Base-by-base conservation (phyloP, 305 asterid genomes). In the Withania somnifera region DNA sequence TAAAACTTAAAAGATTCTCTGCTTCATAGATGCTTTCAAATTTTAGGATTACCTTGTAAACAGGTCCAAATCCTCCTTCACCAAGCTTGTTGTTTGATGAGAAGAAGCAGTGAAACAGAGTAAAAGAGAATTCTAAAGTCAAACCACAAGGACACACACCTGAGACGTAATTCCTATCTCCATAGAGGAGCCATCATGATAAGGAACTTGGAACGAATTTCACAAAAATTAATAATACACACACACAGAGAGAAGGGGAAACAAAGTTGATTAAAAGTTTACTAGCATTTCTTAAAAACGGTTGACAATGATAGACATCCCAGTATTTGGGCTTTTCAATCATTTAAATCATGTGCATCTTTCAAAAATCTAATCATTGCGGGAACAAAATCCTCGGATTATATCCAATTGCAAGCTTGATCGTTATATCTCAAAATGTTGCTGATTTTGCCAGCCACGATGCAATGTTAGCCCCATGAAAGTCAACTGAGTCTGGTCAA, bases 401-500 rank as follows among this genome's bases (percentile, higher is more conserved):
- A 83, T 64, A 87, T 81, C 77, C 52, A 69, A 22, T 88, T 67
- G 84, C 83, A 82, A 86, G 84, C 82, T 85, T 83, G 89, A 56
- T 78, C 83, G 0, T 81, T 82, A 17, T 81, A 86, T 58, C 80
- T 83, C 88, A 90, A 83, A 47, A 85, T 77, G 85, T 67, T 87
- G 83, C 64, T 85, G 22, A 92, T 83, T 79, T 85, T 88, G 81
- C 88, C 90, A 66, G 93, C 88, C 22, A 86, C 87, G 61, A 22
- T 85, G 89, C 92, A 83, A 85, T 82, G 90, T 80, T 90, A 86
- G 81, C 91, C 92, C 98, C 97, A 92, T 9, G 98, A 88, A 75
- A 91, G 92, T 26, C 86, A 77, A 78, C 88, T 90, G 71, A 92
- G 87, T 40, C 86, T 84, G 34, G 87, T 81, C 19, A 89, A 60